Percentiles rank a stretch among this genome's conserved stretches.
Conservation (phyloP, 768 basidiomycete species). For the Coprinopsis strossmayeri region DNA sequence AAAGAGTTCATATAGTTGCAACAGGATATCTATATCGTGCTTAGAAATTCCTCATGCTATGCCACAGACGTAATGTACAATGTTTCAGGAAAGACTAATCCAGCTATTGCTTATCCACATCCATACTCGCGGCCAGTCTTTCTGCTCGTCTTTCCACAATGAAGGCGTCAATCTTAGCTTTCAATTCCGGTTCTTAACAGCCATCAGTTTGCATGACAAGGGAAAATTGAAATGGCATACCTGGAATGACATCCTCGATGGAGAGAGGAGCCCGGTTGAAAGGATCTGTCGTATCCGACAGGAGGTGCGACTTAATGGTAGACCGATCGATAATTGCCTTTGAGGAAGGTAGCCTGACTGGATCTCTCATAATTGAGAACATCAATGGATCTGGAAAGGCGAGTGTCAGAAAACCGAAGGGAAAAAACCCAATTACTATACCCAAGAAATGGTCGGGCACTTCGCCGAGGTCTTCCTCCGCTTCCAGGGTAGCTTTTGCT, state of each 20-base stretch:
- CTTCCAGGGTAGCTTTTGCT: slow-evolving; percentile 70
- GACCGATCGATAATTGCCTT: slow-evolving; percentile 72
- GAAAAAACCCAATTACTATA: slow-evolving; percentile 36
- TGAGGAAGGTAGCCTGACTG: slow-evolving; percentile 85
- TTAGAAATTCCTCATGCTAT: too few species aligned
- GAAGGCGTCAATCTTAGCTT: slow-evolving; percentile 68
- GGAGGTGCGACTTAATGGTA: slow-evolving; percentile 91
- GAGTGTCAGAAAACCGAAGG: slow-evolving; percentile 9
- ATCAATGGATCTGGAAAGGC: slow-evolving; percentile 69
- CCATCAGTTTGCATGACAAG: not conserved
- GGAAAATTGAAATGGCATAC: slow-evolving; percentile 35
- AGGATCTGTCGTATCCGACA: slow-evolving; percentile 90
- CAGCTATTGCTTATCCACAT: too few species aligned
- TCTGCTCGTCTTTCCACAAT: slow-evolving; percentile 49
- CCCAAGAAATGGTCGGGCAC: slow-evolving; percentile 94
- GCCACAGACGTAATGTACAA: too few species aligned
- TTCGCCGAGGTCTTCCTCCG: slow-evolving; percentile 89
- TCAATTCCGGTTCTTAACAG: slow-evolving; percentile 56
- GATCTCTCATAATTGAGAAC: slow-evolving; percentile 92
- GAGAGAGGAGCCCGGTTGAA: slow-evolving; percentile 86
- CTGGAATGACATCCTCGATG: slow-evolving; percentile 72
- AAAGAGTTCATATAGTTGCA: too few species aligned
- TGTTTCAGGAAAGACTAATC: too few species aligned
- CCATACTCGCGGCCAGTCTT: slow-evolving; percentile 16
- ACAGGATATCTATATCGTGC: too few species aligned